Conservation (phyloP, 345 rosid genomes). For the Ceriops zippeliana region DNA sequence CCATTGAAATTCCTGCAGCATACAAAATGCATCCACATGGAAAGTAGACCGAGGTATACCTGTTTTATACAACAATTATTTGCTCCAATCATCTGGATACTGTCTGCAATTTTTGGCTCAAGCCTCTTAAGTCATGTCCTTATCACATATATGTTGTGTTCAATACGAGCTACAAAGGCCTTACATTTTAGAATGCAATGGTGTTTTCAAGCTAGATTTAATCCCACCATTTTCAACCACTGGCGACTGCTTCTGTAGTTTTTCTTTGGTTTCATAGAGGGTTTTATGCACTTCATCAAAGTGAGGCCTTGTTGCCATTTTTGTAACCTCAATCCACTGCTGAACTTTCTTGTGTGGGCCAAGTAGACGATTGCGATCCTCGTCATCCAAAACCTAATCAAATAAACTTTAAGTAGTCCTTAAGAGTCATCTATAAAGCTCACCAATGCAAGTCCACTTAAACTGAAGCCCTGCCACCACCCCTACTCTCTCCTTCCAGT, state of each 20-base stretch:
- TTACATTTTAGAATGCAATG: constrained; percentile 17
- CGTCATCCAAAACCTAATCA: constrained; percentile 58
- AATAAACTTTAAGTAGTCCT: neutral
- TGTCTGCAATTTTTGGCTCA: no score
- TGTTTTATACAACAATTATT: no score
- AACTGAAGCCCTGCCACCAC: no score
- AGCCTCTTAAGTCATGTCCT: neutral
- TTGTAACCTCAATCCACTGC: constrained; percentile 72
- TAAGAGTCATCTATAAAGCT: no score
- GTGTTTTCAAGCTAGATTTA: constrained; percentile 24
- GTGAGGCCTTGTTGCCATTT: constrained; percentile 59
- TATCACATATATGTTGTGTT: neutral
- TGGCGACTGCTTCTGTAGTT: constrained; percentile 27
- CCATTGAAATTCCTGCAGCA: no score
- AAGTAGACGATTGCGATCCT: constrained; percentile 49
- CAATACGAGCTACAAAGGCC: neutral
- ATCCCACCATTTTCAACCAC: constrained; percentile 16
- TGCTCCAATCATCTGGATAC: no score
- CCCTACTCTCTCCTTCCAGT: neutral
- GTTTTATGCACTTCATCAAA: constrained; percentile 66
- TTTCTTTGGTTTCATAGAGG: constrained; percentile 45
- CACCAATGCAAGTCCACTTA: no score
- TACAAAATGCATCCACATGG: no score
- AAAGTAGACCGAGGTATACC: no score
- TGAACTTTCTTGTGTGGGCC: constrained; percentile 63